These are phyloP conservation scores for Gracilaria domingensis DNA, from an alignment of 23 red algal species.

Conservation along the genomic window DNA sequence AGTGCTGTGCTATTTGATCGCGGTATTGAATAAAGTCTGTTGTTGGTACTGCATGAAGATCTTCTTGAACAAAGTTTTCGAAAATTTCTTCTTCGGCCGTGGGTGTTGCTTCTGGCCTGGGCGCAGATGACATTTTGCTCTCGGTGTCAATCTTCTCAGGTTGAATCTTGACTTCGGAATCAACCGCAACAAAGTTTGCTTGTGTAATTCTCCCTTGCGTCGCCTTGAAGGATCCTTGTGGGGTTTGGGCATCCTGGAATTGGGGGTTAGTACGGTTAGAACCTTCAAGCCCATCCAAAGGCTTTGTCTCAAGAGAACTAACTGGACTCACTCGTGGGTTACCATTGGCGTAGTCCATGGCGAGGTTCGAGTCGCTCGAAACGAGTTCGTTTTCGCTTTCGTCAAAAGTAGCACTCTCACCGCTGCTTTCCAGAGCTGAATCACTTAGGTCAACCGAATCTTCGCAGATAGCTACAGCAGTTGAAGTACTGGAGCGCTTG, in stretches of 20 bases:
- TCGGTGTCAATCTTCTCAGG: neutral
- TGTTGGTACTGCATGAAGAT: conserved; percentile 15
- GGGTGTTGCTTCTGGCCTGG: neutral
- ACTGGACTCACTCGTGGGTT: conserved; percentile 41
- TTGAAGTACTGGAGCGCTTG: conserved; percentile 50
- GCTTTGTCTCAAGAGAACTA: conserved; percentile 34
- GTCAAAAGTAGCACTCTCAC: neutral
- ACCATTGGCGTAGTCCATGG: neutral
- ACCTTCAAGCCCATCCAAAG: neutral
- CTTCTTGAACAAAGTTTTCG: conserved; percentile 15
- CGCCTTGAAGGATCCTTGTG: neutral
- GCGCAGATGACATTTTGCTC: neutral
- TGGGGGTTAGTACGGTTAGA: neutral
- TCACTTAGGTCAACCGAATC: conserved; percentile 34
- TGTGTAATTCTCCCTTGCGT: neutral
- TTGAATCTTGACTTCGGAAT: neutral
- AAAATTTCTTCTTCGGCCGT: conserved; percentile 12
- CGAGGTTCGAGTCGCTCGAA: neutral
- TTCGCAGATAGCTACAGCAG: conserved; percentile 53
- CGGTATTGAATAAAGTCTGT: conserved; percentile 35
- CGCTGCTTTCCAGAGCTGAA: conserved; percentile 18
- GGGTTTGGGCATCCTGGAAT: neutral
- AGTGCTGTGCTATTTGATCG: conserved; percentile 25
- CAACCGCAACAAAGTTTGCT: neutral
- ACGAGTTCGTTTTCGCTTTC: conserved; percentile 14